These are phyloP conservation scores for Aureobasidium pullulans DNA, from an alignment of 2,329 filamentous ascomycete genomes.

Conservation along the genomic window DNA sequence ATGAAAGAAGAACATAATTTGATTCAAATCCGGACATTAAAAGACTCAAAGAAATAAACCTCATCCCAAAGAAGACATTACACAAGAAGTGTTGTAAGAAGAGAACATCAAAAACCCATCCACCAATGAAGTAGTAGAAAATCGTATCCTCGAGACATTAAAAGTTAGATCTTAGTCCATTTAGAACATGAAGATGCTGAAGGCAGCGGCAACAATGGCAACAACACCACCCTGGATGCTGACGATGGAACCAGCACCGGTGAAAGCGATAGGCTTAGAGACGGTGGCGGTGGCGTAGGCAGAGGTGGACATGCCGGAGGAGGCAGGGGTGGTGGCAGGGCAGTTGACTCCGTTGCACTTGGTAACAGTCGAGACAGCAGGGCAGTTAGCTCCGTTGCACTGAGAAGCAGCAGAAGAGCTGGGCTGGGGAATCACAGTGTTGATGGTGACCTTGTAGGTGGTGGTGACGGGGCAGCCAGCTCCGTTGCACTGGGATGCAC, in stretches of 20 bases:
- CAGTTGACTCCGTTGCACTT: not conserved
- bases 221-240: constrained; percentile 6
- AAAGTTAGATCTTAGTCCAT: not conserved
- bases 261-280: not conserved
- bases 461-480: not conserved
- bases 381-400: not conserved
- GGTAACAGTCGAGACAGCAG: not conserved
- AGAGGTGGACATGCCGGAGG: constrained; percentile 1
- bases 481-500: not conserved
- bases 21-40: not conserved
- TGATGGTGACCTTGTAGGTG: constrained; percentile 2
- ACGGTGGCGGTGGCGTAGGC: not conserved
- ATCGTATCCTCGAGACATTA: not conserved
- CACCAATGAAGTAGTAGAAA: not conserved
- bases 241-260: constrained; percentile 3
- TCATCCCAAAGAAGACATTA: not conserved
- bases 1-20: not conserved
- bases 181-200: constrained; percentile 5
- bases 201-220: not conserved
- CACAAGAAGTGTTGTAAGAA: constrained; percentile 1
- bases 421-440: not conserved
- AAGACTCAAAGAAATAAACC: too few relatives aligned
- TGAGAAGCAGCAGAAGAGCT: not conserved
- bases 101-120: not conserved
- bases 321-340: not conserved